Evolutionary conservation across 148 eudicot species (phyloP).

Genomic region (Fagopyrum tataricum): DNA sequence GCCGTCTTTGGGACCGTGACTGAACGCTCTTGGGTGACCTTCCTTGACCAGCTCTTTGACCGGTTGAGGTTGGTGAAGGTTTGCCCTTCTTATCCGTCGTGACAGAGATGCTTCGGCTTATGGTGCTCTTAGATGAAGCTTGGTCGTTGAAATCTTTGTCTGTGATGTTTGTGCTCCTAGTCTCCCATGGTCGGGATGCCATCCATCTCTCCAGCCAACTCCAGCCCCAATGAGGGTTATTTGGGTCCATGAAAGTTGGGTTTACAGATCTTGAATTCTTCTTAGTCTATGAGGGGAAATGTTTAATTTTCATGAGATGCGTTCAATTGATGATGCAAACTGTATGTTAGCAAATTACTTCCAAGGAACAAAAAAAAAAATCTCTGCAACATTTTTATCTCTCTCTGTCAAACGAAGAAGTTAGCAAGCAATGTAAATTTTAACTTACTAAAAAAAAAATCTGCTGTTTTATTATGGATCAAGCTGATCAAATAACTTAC

Average conservation of each 20-base stretch:
- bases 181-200: conserved; percentile 89
- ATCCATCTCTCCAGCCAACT: conserved; percentile 97
- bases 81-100: conserved; percentile 24
- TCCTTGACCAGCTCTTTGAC: conserved; percentile 21
- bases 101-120: conserved; percentile 29
- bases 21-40: conserved; percentile 36
- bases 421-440: no score
- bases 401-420: no score
- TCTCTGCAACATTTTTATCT: not conserved
- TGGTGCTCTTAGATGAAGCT: conserved; percentile 33
- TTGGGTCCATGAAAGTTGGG: conserved; percentile 72
- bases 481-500: no score
- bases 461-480: no score
- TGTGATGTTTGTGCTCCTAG: conserved; percentile 17
- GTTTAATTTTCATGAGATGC: not conserved
- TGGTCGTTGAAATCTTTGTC: conserved; percentile 41
- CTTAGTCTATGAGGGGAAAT: conserved; percentile 41
- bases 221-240: conserved; percentile 98
- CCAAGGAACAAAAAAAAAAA: not conserved
- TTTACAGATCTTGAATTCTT: conserved; percentile 55
- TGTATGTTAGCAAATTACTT: not conserved
- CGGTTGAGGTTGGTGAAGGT: conserved; percentile 27
- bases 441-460: no score
- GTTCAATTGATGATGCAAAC: not conserved
- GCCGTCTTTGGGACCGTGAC: conserved; percentile 53